Base-by-base conservation (phyloP, 495 filamentous ascomycete genomes). In the Neurospora pannonica region DNA sequence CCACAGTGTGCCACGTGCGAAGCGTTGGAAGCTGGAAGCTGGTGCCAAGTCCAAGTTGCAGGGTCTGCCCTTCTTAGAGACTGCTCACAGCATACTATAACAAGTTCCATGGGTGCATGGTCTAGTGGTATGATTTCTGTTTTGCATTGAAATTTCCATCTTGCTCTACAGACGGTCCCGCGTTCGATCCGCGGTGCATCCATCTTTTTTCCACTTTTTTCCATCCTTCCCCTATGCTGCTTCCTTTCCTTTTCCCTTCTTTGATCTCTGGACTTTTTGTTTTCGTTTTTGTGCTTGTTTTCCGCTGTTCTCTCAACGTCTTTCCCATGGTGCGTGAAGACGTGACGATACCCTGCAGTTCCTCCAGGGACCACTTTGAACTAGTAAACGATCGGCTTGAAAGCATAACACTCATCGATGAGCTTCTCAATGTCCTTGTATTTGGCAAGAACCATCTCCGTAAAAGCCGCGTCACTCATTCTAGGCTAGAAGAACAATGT, bases 61-160 rank as follows among this genome's bases (percentile, higher is more conserved):
- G 5, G 11, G 2, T 54, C 28, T 24, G 4, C 11, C 5, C 21
- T 28, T 60, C 21, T 60, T 48, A 48, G 38, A 13, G 10, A 13
- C 10, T 13, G 11, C 11, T 10, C 9, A 38, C 39, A 2, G 39
- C 5, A 0, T 43, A 8, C 17, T 2, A 7, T 60, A 15, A 3
- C 21, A 60, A 60, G 21, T 60, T 21, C 67, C 40, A 71, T 74
- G 73, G 73, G 73, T 69, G 73, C 70, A 74, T 72, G 73, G 70
- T 74, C 73, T 71, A 54, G 73, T 54, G 67, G 67, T 74, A 74
- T 54, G 67, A 74, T 74, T 54, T 74, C 73, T 74, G 73, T 72
- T 67, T 74, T 71, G 73, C 73, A 69, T 72, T 74, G 70, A 71
- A 40, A 36, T 37, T 37, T 34, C 34, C 10, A 69, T 74, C 70